Evolutionary conservation across 2,329 filamentous ascomycete species (phyloP).

Genomic region (Penicillium thymicola): DNA sequence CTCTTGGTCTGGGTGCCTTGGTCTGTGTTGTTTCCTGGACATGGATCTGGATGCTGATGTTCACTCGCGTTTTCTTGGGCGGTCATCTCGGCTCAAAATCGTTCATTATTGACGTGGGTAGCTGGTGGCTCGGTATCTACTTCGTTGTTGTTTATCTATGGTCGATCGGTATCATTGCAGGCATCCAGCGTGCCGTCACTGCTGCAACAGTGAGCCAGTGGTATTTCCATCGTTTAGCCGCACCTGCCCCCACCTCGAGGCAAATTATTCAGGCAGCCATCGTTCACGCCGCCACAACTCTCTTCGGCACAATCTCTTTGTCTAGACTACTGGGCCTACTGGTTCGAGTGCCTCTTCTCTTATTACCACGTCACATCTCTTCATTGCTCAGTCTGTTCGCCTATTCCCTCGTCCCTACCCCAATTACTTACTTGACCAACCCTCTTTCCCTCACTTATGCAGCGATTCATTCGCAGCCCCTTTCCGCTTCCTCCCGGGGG

Average conservation of each 20-base stretch:
- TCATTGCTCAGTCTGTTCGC: conserved; percentile 67
- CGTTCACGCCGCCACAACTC: conserved; percentile 74
- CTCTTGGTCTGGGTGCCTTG: conserved; percentile 78
- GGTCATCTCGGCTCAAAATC: conserved; percentile 65
- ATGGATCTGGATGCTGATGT: conserved; percentile 96
- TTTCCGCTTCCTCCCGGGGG: conserved; percentile 73
- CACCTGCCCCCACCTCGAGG: conserved; percentile 70
- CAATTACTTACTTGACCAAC: conserved; percentile 81
- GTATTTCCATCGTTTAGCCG: conserved; percentile 93
- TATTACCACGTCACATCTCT: conserved; percentile 74
- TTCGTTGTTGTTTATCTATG: conserved; percentile 95
- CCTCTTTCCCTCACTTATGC: conserved; percentile 89
- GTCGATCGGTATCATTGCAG: conserved; percentile 83
- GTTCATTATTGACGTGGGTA: conserved; percentile 82
- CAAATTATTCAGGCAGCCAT: conserved; percentile 82
- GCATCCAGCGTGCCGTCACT: conserved; percentile 84
- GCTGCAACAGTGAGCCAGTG: conserved; percentile 96
- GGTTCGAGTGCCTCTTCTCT: conserved; percentile 77
- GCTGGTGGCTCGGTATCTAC: conserved; percentile 91
- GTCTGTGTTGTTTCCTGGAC: conserved; percentile 79
- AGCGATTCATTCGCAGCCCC: conserved; percentile 84
- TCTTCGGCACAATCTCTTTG: conserved; percentile 89
- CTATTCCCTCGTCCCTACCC: conserved; percentile 78
- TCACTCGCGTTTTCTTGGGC: conserved; percentile 90
- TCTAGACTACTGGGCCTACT: conserved; percentile 77